A percentile compares a stretch with the other conserved stretches of the same genome.
phyloP scores from a whole-genome alignment of 2,329 filamentous ascomycete species.

The Trichoderma sp. region DNA sequence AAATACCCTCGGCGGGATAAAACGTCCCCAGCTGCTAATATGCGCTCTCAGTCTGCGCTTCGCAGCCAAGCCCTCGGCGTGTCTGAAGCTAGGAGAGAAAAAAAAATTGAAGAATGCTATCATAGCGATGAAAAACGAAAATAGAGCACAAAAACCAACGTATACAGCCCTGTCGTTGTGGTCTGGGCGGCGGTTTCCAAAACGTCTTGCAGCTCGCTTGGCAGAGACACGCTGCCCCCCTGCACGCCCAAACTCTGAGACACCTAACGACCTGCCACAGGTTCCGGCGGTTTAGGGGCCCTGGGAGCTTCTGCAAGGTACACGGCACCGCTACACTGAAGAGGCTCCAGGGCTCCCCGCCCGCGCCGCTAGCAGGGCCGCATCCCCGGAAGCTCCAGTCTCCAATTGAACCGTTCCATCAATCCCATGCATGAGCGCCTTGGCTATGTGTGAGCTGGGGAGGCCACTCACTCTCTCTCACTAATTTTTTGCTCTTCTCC shows the following conservation, averaged over 20 bases:
- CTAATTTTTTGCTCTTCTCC: slow-evolving; percentile 13
- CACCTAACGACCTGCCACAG: slow-evolving; percentile 8
- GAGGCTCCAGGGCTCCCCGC: background rate
- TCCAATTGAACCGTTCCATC: background rate
- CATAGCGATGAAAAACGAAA: background rate
- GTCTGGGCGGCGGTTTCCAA: slow-evolving; percentile 17
- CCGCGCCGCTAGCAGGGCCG: background rate
- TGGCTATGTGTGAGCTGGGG: background rate
- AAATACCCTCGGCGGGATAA: background rate
- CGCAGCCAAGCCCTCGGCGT: slow-evolving; percentile 13
- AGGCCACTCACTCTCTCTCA: slow-evolving; percentile 3
- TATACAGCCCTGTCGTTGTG: background rate
- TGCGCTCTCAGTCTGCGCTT: background rate
- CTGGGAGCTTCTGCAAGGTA: background rate
- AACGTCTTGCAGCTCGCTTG: slow-evolving; percentile 25
- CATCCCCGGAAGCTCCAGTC: background rate
- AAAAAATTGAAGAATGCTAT: background rate
- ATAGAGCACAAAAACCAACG: background rate
- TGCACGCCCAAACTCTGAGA: slow-evolving; percentile 20
- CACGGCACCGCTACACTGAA: slow-evolving; percentile 1
- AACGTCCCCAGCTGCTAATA: background rate
- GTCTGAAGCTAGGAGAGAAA: background rate
- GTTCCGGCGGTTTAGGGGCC: background rate
- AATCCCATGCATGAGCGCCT: background rate
- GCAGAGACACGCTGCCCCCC: slow-evolving; percentile 12